These are phyloP conservation scores for Mycena crocata DNA, from an alignment of 768 basidiomycete genomes.

Conservation along the genomic window DNA sequence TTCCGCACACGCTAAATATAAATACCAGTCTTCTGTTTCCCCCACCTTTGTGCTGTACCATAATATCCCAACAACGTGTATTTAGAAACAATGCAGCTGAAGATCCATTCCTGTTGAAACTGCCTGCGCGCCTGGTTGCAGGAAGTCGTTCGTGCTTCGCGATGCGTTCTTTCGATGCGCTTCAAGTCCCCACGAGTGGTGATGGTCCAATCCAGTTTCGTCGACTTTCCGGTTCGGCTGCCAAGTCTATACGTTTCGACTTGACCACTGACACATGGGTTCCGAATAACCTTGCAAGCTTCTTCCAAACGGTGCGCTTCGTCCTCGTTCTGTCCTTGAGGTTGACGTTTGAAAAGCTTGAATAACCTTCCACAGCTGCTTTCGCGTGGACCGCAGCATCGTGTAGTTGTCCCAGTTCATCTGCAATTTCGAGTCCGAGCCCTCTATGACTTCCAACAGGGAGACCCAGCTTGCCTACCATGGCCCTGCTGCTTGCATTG, in stretches of 20 bases:
- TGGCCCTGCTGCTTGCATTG: slow-evolving; percentile 27
- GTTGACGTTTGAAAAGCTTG: slow-evolving; percentile 32
- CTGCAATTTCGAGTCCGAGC: slow-evolving; percentile 20
- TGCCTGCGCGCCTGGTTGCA: no score
- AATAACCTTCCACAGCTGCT: slow-evolving; percentile 17
- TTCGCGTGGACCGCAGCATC: not conserved
- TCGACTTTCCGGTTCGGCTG: slow-evolving; percentile 19
- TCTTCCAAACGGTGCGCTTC: slow-evolving; percentile 28
- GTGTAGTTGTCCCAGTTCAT: slow-evolving; percentile 24
- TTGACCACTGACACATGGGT: slow-evolving; percentile 14
- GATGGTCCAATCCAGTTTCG: slow-evolving; percentile 21
- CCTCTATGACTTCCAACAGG: slow-evolving; percentile 30
- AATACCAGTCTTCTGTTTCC: slow-evolving; percentile 15
- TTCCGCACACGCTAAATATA: slow-evolving; percentile 15
- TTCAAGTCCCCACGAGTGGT: slow-evolving; percentile 4
- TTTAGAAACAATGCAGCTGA: not conserved
- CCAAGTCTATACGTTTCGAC: not conserved
- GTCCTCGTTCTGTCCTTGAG: slow-evolving; percentile 28
- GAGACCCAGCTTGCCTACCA: slow-evolving; percentile 21
- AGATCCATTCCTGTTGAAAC: not conserved
- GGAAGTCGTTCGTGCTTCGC: not conserved
- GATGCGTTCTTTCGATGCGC: not conserved
- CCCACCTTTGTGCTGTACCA: not conserved
- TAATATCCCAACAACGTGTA: slow-evolving; percentile 3
- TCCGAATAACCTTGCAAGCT: slow-evolving; percentile 23